Conservation (phyloP, 2,329 filamentous ascomycete genomes). For the Daldinia sp. region DNA sequence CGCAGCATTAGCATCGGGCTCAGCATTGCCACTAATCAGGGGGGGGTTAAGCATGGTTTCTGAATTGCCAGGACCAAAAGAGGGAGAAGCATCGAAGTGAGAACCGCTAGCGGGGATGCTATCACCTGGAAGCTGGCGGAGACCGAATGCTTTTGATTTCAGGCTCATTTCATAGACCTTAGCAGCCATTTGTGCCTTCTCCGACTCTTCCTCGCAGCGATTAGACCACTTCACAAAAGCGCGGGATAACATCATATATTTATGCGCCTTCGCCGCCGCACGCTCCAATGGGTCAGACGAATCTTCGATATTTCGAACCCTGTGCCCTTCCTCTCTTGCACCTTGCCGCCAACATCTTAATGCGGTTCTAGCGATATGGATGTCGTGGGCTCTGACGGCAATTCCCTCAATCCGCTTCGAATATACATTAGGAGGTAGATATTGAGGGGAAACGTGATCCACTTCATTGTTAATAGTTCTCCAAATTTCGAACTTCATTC, state of each 20-base stretch:
- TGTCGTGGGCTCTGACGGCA: conserved; percentile 43
- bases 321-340: conserved; percentile 32
- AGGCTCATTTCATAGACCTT: conserved; percentile 45
- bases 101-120: background rate
- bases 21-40: background rate
- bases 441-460: conserved; percentile 31
- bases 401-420: conserved; percentile 46
- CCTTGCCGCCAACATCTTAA: conserved; percentile 41
- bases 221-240: conserved; percentile 46
- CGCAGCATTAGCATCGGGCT: background rate
- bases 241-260: conserved; percentile 44
- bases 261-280: conserved; percentile 42
- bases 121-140: conserved; percentile 11
- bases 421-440: conserved; percentile 41
- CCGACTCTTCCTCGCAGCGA: conserved; percentile 42
- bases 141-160: conserved; percentile 44
- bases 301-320: conserved; percentile 32
- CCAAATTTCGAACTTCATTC: conserved; percentile 41
- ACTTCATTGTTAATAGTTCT: conserved; percentile 39
- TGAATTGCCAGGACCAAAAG: background rate
- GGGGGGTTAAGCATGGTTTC: background rate
- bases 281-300: conserved; percentile 41
- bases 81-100: conserved; percentile 4
- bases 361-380: conserved; percentile 39
- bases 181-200: conserved; percentile 42